These are phyloP conservation scores for Alternaria viburni DNA, from an alignment of 2,329 filamentous ascomycete species.

Conservation along the genomic window DNA sequence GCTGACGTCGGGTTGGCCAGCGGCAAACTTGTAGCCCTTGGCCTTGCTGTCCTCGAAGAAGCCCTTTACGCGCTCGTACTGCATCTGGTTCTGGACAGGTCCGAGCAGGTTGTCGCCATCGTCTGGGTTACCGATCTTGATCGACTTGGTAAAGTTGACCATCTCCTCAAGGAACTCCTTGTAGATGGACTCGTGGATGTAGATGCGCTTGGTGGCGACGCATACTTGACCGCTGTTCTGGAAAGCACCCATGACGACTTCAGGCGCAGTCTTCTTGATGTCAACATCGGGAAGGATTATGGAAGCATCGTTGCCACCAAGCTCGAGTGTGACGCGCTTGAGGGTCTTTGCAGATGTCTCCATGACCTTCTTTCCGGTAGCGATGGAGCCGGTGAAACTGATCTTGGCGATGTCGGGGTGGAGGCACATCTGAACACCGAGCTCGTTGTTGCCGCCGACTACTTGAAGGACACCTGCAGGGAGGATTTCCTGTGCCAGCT, in stretches of 20 bases:
- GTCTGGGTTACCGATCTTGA: slow-evolving; percentile 49
- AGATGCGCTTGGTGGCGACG: slow-evolving; percentile 46
- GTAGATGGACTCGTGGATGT: slow-evolving; percentile 49
- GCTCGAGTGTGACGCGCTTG: slow-evolving; percentile 67
- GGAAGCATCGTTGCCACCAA: slow-evolving; percentile 68
- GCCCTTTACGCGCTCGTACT: slow-evolving; percentile 65
- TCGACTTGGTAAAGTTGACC: slow-evolving; percentile 54
- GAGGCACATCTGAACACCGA: slow-evolving; percentile 65
- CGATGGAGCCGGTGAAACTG: slow-evolving; percentile 67
- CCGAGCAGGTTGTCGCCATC: slow-evolving; percentile 59
- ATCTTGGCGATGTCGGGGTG: slow-evolving; percentile 68
- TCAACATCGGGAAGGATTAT: slow-evolving; percentile 66
- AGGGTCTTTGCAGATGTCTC: slow-evolving; percentile 62
- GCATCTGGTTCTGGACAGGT: slow-evolving; percentile 69
- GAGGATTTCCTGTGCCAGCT: slow-evolving; percentile 64
- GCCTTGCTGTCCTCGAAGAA: slow-evolving; percentile 63
- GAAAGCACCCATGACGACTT: slow-evolving; percentile 61
- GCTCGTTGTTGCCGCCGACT: slow-evolving; percentile 64
- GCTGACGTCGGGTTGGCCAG: slow-evolving; percentile 51
- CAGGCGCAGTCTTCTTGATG: slow-evolving; percentile 56
- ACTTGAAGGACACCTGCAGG: slow-evolving; percentile 68
- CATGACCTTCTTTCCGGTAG: slow-evolving; percentile 68
- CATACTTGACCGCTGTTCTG: slow-evolving; percentile 62
- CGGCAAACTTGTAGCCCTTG: slow-evolving; percentile 61
- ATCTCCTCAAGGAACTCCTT: slow-evolving; percentile 49